A percentile compares a stretch with the other conserved stretches of the same genome.
Evolutionary conservation across 768 basidiomycete species (phyloP).

Genomic region (Mycena albidolilacea): DNA sequence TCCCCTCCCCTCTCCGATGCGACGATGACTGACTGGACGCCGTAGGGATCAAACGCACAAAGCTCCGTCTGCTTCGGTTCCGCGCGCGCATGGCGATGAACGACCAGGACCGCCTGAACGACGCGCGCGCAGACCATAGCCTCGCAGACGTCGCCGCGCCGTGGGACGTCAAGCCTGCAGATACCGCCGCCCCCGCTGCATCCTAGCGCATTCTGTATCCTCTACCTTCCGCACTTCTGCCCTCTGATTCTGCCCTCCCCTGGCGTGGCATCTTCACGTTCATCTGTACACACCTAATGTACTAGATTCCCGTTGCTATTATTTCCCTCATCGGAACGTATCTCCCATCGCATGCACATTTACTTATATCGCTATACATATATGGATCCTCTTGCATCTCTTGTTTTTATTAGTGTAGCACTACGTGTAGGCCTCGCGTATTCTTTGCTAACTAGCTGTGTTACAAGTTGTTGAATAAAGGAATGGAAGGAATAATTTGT

Average conservation of each 20-base stretch:
- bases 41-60: constrained; percentile 88
- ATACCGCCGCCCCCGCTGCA: constrained; percentile 11
- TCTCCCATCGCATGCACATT: too few species aligned
- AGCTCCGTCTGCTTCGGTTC: constrained; percentile 85
- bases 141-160: constrained; percentile 83
- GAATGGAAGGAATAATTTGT: too few species aligned
- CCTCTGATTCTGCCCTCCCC: background rate
- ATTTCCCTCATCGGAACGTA: too few species aligned
- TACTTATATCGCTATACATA: too few species aligned
- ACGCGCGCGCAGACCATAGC: constrained; percentile 86
- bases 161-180: constrained; percentile 69
- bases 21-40: background rate
- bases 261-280: background rate
- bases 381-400: too few species aligned
- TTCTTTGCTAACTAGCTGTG: too few species aligned
- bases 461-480: too few species aligned
- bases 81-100: constrained; percentile 84
- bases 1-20: background rate
- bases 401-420: too few species aligned
- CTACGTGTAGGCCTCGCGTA: too few species aligned
- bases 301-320: too few species aligned
- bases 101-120: constrained; percentile 78
- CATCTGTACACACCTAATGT: background rate
- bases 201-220: background rate
- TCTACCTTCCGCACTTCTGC: background rate